Evolutionary conservation across 2,329 filamentous ascomycete genomes (phyloP).

Genomic region (Exophiala lecanii-corni): DNA sequence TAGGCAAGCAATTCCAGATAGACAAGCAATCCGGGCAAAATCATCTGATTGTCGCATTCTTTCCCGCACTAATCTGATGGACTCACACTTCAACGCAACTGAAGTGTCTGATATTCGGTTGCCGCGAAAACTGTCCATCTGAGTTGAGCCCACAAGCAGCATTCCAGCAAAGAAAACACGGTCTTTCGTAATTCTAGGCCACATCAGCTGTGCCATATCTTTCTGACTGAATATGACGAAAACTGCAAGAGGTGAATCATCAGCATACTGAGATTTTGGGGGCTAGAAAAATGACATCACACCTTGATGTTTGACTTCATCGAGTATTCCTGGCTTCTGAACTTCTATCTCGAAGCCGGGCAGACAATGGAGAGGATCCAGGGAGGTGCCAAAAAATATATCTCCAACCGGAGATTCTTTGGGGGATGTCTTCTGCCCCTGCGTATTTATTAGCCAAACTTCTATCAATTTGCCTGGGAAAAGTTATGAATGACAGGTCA

Average conservation of each 20-base stretch:
- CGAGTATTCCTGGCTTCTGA: conserved; percentile 10
- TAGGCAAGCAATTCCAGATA: conserved; percentile 13
- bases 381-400: conserved; percentile 13
- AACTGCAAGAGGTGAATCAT: no score
- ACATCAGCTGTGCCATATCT: no score
- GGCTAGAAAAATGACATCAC: no score
- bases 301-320: conserved; percentile 16
- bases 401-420: conserved; percentile 1
- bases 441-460: no score
- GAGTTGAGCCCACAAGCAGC: no score
- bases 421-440: background rate
- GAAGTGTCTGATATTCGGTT: conserved; percentile 7
- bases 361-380: conserved; percentile 10
- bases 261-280: no score
- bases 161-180: no score
- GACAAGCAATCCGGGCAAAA: conserved; percentile 8
- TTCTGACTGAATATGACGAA: no score
- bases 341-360: conserved; percentile 11
- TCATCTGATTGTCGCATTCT: conserved; percentile 3
- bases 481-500: background rate
- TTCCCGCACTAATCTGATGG: conserved; percentile 11
- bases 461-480: background rate
- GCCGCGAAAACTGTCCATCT: no score
- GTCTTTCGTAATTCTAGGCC: no score
- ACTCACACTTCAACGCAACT: conserved; percentile 11